phyloP scores from a whole-genome alignment of 148 eudicot genomes.

The Cornus kousa region DNA sequence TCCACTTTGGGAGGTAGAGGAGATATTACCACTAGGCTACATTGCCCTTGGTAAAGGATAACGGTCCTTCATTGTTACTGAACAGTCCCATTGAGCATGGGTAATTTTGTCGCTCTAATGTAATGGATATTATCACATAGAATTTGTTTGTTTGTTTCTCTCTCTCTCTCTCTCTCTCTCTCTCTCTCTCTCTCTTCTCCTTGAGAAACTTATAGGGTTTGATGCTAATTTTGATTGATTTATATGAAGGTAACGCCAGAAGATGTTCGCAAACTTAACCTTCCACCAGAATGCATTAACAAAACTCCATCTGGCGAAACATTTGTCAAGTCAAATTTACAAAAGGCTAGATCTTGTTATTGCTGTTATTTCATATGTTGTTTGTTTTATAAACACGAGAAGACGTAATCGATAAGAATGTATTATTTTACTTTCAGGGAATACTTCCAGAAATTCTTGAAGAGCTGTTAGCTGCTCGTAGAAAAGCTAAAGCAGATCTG shows the following conservation, averaged over 20 bases:
- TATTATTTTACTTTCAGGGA: constrained; percentile 54
- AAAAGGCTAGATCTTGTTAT: constrained; percentile 53
- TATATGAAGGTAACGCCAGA: constrained; percentile 79
- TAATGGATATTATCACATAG: too few relatives aligned
- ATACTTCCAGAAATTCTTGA: constrained; percentile 99
- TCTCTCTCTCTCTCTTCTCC: too few relatives aligned
- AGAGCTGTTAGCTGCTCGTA: constrained; percentile 94
- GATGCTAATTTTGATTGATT: constrained; percentile 5
- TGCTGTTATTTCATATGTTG: not conserved
- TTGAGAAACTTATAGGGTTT: not conserved
- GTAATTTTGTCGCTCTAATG: too few relatives aligned
- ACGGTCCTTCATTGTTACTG: too few relatives aligned
- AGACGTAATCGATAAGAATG: not conserved
- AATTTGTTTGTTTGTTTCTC: constrained; percentile 3
- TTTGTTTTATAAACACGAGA: not conserved
- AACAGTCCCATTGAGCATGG: too few relatives aligned
- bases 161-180: too few relatives aligned
- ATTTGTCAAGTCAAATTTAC: constrained; percentile 89
- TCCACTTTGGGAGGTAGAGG: too few relatives aligned
- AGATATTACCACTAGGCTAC: too few relatives aligned
- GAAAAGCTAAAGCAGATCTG: constrained; percentile 95
- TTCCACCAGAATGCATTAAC: constrained; percentile 79
- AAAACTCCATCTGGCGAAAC: constrained; percentile 98
- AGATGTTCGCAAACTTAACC: constrained; percentile 72
- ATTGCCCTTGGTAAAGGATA: too few relatives aligned